Evolutionary conservation across 1,284 basidiomycete genomes (phyloP), one percentile per base, ranked within the genome.

Genomic region (Tetrapyrgos nigripes): DNA sequence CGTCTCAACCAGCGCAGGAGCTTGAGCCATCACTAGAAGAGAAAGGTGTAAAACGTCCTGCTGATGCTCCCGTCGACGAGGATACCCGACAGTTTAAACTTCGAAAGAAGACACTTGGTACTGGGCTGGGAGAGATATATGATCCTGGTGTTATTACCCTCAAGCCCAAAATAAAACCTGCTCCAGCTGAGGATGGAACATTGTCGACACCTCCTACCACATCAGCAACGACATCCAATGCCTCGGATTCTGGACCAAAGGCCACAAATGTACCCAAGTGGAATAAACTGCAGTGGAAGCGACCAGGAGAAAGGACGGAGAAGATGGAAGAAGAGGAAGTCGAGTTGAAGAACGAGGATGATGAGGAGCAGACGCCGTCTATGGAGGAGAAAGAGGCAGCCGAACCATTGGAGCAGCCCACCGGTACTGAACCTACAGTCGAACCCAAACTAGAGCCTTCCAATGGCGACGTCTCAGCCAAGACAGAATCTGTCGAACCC

Each of bases 81-180:
- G 87, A 89, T 62, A 75, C 73, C 6, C 82, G 87, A 5, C 71
- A 74, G 21, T 92, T 86, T 77, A 92, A 91, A 73, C 63, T 93
- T 58, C 78, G 83, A 57, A 87, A 85, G 76, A 87, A 84, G 74
- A 84, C 78, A 0, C 65, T 82, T 19, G 70, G 65, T 0, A 71
- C 77, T 1, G 89, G 88, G 4, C 70, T 92, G 8, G 88, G 85
- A 21, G 85, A 90, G 63, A 80, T 90, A 29, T 92, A 90, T 63
- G 90, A 93, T 66, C 89, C 89, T 4, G 88, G 84, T 1, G 62
- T 83, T 24, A 84, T 91, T 54, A 76, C 81, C 8, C 80, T 91
- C 64, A 87, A 86, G 68, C 60, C 83, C 27, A 89, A 86, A 72
- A 77, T 79, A 68, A 83, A 82, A 70, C 79, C 83, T 65, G 79